These are phyloP conservation scores for Boletus edulis DNA, from an alignment of 768 basidiomycete genomes.

Conservation along the genomic window DNA sequence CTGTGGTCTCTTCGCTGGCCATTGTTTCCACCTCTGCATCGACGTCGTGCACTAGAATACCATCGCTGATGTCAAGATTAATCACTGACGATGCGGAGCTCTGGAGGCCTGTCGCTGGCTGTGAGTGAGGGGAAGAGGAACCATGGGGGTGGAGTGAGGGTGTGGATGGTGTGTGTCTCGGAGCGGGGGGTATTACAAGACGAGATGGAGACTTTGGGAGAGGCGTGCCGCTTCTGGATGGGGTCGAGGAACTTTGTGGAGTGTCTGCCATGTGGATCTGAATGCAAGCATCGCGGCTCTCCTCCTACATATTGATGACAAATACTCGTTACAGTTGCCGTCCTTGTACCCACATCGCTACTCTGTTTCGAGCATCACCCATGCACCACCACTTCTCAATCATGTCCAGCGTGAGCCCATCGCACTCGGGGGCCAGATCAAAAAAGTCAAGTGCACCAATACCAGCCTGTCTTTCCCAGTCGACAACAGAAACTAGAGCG, in stretches of 20 bases:
- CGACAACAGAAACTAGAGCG: conserved; percentile 45
- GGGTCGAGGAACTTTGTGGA: conserved; percentile 28
- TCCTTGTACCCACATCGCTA: conserved; percentile 77
- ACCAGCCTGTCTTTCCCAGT: conserved; percentile 39
- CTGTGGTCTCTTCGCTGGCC: conserved; percentile 53
- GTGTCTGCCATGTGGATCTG: conserved; percentile 23
- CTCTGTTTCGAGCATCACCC: conserved; percentile 67
- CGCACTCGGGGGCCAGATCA: conserved; percentile 30
- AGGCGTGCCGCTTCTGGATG: conserved; percentile 38
- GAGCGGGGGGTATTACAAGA: conserved; percentile 47
- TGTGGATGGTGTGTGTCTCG: conserved; percentile 54
- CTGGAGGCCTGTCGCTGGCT: conserved; percentile 41
- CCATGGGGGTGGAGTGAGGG: conserved; percentile 56
- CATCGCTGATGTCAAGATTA: conserved; percentile 64
- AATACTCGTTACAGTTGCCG: conserved; percentile 3
- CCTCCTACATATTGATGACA: too few relatives aligned
- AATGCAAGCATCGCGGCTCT: too few relatives aligned
- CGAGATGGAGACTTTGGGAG: conserved; percentile 46
- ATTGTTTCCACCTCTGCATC: conserved; percentile 59
- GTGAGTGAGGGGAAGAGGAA: conserved; percentile 24
- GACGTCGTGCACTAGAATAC: conserved; percentile 68
- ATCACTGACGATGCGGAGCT: conserved; percentile 72
- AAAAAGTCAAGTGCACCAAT: conserved; percentile 74
- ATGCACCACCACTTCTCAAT: conserved; percentile 92
- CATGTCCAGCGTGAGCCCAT: conserved; percentile 43